These are phyloP conservation scores for Aspergillus sclerotiicarbonarius DNA, from an alignment of 495 filamentous ascomycete species.

Conservation along the genomic window DNA sequence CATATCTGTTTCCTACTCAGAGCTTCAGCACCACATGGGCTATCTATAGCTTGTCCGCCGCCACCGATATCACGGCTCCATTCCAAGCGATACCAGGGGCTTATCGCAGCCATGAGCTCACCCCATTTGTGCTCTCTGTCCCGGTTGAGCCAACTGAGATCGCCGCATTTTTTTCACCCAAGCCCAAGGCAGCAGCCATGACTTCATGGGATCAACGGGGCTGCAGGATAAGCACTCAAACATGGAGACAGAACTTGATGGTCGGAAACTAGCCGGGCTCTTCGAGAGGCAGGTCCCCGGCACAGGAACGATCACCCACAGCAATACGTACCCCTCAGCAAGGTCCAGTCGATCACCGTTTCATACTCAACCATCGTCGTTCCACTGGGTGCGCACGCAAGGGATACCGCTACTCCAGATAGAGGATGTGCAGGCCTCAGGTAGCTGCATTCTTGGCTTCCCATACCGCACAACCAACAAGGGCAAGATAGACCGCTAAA, in stretches of 20 bases:
- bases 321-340: not conserved
- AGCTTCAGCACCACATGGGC: not conserved
- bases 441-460: conserved; percentile 1
- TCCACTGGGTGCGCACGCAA: not conserved
- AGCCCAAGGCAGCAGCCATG: not conserved
- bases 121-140: not conserved
- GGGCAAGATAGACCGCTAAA: conserved; percentile 2
- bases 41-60: conserved; percentile 1
- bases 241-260: not conserved
- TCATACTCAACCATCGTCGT: not conserved
- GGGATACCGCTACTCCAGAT: conserved; percentile 4
- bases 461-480: conserved; percentile 4
- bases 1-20: not conserved
- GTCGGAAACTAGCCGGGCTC: not conserved
- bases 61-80: conserved; percentile 1
- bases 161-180: not conserved
- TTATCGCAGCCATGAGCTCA: not conserved
- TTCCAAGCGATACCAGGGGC: not conserved
- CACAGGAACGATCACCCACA: too few species aligned
- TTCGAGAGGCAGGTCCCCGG: too few species aligned
- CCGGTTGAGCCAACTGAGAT: not conserved
- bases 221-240: not conserved
- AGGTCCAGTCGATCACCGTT: not conserved
- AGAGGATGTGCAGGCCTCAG: not conserved
- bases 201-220: not conserved